Evolutionary conservation across 2,329 filamentous ascomycete species (phyloP).

Genomic region (Pseudocercospora cruenta): DNA sequence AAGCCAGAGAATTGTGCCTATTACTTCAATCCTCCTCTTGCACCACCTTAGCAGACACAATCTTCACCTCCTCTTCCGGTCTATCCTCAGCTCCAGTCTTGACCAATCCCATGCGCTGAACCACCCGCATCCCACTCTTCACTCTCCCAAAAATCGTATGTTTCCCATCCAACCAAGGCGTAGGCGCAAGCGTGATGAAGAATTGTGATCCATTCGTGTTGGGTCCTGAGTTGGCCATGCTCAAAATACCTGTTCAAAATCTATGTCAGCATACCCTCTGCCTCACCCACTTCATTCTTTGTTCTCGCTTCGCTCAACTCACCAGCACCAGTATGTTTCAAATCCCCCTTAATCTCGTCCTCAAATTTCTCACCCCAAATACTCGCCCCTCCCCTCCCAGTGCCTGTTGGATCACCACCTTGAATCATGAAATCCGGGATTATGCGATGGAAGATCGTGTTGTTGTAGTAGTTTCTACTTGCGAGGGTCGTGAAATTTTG

Average conservation of each 20-base stretch:
- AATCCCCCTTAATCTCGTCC: conserved; percentile 77
- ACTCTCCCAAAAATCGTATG: conserved; percentile 96
- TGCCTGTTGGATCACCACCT: conserved; percentile 81
- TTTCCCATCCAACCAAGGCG: conserved; percentile 95
- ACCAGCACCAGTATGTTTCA: conserved; percentile 92
- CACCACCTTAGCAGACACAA: conserved; percentile 72
- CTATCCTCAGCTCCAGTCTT: conserved; percentile 80
- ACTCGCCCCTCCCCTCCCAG: conserved; percentile 81
- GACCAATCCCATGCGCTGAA: conserved; percentile 85
- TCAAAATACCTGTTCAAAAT: conserved; percentile 60
- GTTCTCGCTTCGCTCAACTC: no score
- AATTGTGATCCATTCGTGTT: conserved; percentile 96
- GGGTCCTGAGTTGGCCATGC: conserved; percentile 93
- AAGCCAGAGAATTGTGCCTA: not conserved
- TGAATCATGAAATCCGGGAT: conserved; percentile 86
- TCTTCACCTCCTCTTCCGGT: conserved; percentile 80
- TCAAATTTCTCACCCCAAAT: conserved; percentile 95
- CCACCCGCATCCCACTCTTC: conserved; percentile 77
- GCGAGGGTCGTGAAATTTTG: conserved; percentile 77
- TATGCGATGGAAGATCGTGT: conserved; percentile 84
- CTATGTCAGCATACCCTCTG: no score
- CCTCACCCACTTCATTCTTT: no score
- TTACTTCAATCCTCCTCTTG: conserved; percentile 60
- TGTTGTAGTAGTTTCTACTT: conserved; percentile 84
- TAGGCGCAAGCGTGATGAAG: conserved; percentile 91